Base-by-base conservation (phyloP, 768 basidiomycete genomes). In the Megacollybia marginata region DNA sequence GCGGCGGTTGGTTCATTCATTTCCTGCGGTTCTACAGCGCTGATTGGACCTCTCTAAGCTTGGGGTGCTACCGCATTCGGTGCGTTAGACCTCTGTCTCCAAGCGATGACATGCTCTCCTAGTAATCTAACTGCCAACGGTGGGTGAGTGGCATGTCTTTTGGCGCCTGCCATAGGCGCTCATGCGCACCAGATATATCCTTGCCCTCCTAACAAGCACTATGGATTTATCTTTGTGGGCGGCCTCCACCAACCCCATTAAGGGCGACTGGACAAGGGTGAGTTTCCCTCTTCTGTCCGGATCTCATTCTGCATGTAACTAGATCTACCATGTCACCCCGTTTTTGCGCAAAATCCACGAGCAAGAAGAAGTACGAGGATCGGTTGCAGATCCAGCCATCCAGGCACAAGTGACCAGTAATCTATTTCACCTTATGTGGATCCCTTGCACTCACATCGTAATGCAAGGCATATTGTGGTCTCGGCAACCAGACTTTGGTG, bases 151-250 rank as follows among this genome's bases (percentile, higher is more conserved):
- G 31, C n/a, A n/a, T n/a, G n/a, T n/a, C 11, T 42, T 15, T 16
- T 35, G 35, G 45, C n/a, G 42, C 11, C 38, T 5, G 16, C 28
- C 38, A 20, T 8, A 2, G 13, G 19, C 36, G 28, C 20, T 9
- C 40, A 19, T 47, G 33, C 48, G 28, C 9, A 15, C 35, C 52
- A 90, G 88, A 48, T 88, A 86, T 54, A 62, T 89, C 20, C 59
- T 88, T 46, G 85, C 79, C 2, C 69, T 80, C 16, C 68, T 90
- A 50, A 88, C 75, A 51, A 83, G 86, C 13, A 90, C 90, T 55
- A 74, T 85, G 75, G 86, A 91, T 61, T 63, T 89, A 20, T 73
- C 76, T 12, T 66, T 91, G 11, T 91, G 83, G 85, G 68, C 66
- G 9, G 73, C 86, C 2, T 63, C 66, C 1, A 85, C 85, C 57